A percentile compares a stretch with the other conserved stretches of the same genome.
Evolutionary conservation across 495 filamentous ascomycete species (phyloP).

Genomic region (Margaritispora aquatica): DNA sequence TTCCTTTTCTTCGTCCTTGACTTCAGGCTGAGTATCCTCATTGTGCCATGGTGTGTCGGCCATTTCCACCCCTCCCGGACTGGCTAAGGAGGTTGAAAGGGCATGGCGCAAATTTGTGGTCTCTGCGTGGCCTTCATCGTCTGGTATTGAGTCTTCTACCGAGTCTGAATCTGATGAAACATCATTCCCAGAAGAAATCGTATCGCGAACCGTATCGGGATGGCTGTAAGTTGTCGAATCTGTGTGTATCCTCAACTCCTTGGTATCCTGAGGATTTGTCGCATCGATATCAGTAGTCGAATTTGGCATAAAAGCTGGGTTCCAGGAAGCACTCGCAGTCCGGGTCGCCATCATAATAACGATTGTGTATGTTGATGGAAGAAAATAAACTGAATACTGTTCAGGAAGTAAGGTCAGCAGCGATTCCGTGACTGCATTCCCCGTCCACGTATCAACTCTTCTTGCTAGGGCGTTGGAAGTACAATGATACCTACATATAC

Average conservation of each 20-base stretch:
- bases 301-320: conserved; percentile 50
- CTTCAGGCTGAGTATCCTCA: conserved; percentile 20
- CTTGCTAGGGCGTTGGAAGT: background rate
- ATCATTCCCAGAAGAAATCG: background rate
- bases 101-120: conserved; percentile 7
- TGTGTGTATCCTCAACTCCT: conserved; percentile 1
- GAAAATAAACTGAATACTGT: conserved; percentile 15
- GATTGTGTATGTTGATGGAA: conserved; percentile 2
- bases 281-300: conserved; percentile 23
- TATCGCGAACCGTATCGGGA: background rate
- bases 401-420: conserved; percentile 8
- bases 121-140: conserved; percentile 30
- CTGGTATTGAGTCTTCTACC: conserved; percentile 1
- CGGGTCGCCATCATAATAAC: conserved; percentile 18
- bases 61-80: conserved; percentile 21
- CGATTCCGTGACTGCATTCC: conserved; percentile 1
- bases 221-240: background rate
- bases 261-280: conserved; percentile 9
- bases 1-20: conserved; percentile 14
- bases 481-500: conserved; percentile 24
- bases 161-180: background rate
- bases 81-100: conserved; percentile 11
- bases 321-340: conserved; percentile 37
- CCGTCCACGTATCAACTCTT: background rate
- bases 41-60: conserved; percentile 23